These are phyloP conservation scores for Dictyostelium capitatum DNA, from an alignment of 78 protist genomes.

Conservation along the genomic window DNA sequence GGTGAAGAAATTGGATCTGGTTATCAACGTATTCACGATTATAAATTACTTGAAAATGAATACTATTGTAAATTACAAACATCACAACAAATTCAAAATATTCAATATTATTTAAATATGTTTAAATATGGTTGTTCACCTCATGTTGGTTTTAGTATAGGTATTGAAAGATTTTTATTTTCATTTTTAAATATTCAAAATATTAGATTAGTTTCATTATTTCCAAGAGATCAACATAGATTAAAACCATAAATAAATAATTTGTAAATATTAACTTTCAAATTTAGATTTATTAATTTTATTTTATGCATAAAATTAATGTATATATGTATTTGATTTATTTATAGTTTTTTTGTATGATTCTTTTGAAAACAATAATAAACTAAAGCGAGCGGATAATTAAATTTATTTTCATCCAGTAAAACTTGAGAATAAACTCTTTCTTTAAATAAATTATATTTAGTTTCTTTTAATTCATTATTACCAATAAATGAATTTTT, in stretches of 20 bases:
- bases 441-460: too few relatives aligned
- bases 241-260: slow-evolving; percentile 91
- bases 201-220: slow-evolving; percentile 96
- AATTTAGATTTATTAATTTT: too few relatives aligned
- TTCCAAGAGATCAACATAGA: slow-evolving; percentile 98
- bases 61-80: neutral
- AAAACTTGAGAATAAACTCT: too few relatives aligned
- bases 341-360: too few relatives aligned
- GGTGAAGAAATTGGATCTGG: slow-evolving; percentile 99
- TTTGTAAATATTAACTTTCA: too few relatives aligned
- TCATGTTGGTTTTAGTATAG: slow-evolving; percentile 99
- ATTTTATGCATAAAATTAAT: too few relatives aligned
- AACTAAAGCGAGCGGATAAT: too few relatives aligned
- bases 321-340: too few relatives aligned
- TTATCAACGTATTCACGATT: slow-evolving; percentile 99
- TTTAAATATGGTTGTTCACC: slow-evolving; percentile 98
- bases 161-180: slow-evolving; percentile 96
- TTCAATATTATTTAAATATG: slow-evolving; percentile 95
- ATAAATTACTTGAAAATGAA: slow-evolving; percentile 83
- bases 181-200: slow-evolving; percentile 95
- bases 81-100: neutral
- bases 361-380: too few relatives aligned
- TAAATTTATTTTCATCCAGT: too few relatives aligned
- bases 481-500: too few relatives aligned
- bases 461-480: too few relatives aligned